These are phyloP conservation scores for Curvularia lunata DNA, from an alignment of 2,329 filamentous ascomycete species.

Conservation along the genomic window DNA sequence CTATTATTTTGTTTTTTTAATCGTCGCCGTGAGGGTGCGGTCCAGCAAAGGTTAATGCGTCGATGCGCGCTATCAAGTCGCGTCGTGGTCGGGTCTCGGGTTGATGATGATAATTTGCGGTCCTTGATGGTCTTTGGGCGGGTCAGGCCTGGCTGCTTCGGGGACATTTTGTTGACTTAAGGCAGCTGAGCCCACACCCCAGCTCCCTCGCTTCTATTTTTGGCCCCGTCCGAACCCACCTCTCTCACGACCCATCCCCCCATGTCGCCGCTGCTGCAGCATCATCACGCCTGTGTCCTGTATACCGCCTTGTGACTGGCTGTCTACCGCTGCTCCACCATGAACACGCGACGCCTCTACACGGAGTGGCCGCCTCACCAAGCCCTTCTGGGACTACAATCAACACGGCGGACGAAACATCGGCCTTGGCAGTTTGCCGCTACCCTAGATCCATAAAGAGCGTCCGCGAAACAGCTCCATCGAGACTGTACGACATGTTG, in stretches of 20 bases:
- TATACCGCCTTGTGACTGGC: slow-evolving; percentile 11
- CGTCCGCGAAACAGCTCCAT: neutral
- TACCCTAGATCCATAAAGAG: neutral
- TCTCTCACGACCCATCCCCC: slow-evolving; percentile 7
- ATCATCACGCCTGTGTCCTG: slow-evolving; percentile 12
- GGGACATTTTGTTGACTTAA: slow-evolving; percentile 36
- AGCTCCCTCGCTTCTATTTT: slow-evolving; percentile 25
- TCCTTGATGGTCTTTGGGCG: slow-evolving; percentile 27
- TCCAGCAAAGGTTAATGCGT: slow-evolving; percentile 11
- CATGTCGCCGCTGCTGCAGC: slow-evolving; percentile 21
- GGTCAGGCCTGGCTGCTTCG: slow-evolving; percentile 29
- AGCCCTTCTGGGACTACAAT: slow-evolving; percentile 1
- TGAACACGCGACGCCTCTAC: slow-evolving; percentile 8
- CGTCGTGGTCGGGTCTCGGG: slow-evolving; percentile 20
- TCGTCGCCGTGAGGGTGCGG: neutral
- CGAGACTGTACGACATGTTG: neutral
- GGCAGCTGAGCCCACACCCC: slow-evolving; percentile 21
- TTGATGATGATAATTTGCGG: slow-evolving; percentile 37
- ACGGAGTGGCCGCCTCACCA: slow-evolving; percentile 4
- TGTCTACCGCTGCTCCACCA: slow-evolving; percentile 9
- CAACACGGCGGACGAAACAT: slow-evolving; percentile 7
- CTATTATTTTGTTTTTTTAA: neutral
- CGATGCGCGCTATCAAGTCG: slow-evolving; percentile 21
- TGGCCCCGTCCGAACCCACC: slow-evolving; percentile 17
- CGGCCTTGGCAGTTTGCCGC: slow-evolving; percentile 6